Evolutionary conservation across 495 filamentous ascomycete species (phyloP).

Genomic region (Penicillium arizonense): DNA sequence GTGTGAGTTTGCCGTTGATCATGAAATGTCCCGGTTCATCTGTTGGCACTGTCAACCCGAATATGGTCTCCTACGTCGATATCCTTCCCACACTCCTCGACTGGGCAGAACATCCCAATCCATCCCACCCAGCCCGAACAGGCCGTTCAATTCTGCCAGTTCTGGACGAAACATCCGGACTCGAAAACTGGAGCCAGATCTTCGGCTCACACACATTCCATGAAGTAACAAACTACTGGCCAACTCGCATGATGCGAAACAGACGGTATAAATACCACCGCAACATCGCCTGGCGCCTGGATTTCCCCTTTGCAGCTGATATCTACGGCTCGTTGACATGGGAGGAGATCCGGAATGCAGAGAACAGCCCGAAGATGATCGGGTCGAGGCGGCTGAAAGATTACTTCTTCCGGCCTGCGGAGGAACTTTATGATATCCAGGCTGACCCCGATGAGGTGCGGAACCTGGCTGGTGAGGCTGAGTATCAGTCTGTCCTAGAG

Average conservation of each 20-base stretch:
- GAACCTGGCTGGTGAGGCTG: slow-evolving; percentile 31
- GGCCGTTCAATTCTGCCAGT: slow-evolving; percentile 42
- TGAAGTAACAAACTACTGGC: slow-evolving; percentile 48
- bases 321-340: slow-evolving; percentile 42
- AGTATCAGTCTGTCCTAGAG: slow-evolving; percentile 20
- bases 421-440: slow-evolving; percentile 43
- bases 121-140: slow-evolving; percentile 5
- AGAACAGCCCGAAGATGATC: slow-evolving; percentile 30
- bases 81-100: slow-evolving; percentile 44
- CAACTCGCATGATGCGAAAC: slow-evolving; percentile 43
- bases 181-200: slow-evolving; percentile 28
- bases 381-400: slow-evolving; percentile 31
- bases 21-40: slow-evolving; percentile 29
- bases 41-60: slow-evolving; percentile 31
- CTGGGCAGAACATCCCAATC: slow-evolving; percentile 25
- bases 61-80: slow-evolving; percentile 46
- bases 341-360: slow-evolving; percentile 41
- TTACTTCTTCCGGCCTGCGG: slow-evolving; percentile 40
- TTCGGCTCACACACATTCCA: slow-evolving; percentile 52
- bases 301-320: slow-evolving; percentile 47
- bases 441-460: slow-evolving; percentile 36
- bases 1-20: slow-evolving; percentile 41
- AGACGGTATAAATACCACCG: slow-evolving; percentile 45
- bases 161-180: slow-evolving; percentile 15
- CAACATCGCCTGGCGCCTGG: slow-evolving; percentile 43